Conservation (phyloP, 2,329 filamentous ascomycete genomes). For the Alternaria sp. region DNA sequence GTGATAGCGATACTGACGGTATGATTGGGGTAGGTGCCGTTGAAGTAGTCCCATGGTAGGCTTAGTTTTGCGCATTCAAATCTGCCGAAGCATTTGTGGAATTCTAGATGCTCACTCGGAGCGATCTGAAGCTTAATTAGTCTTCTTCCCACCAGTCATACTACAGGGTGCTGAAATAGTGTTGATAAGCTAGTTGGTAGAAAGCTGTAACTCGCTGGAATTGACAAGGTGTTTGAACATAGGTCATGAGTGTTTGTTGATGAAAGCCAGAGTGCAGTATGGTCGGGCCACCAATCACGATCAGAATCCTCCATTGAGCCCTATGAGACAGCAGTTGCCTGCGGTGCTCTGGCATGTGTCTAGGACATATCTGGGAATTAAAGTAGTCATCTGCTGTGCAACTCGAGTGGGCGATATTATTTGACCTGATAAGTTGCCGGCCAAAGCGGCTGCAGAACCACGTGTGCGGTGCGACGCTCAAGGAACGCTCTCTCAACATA, state of each 20-base stretch:
- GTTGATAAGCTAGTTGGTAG: not conserved
- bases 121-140: constrained; percentile 36
- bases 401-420: constrained; percentile 1
- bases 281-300: constrained; percentile 5
- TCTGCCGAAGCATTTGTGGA: constrained; percentile 41
- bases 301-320: not conserved
- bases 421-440: constrained; percentile 16
- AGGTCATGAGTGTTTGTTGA: not conserved
- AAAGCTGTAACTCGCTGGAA: not conserved
- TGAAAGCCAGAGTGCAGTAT: not conserved
- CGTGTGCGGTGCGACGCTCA: constrained; percentile 7
- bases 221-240: not conserved
- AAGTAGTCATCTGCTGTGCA: constrained; percentile 9
- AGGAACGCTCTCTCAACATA: constrained; percentile 25
- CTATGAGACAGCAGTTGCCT: not conserved
- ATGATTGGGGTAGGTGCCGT: constrained; percentile 41
- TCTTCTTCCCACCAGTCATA: not conserved
- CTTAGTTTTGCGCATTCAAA: constrained; percentile 50
- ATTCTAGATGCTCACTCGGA: constrained; percentile 37
- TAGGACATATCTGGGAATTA: not conserved
- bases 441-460: constrained; percentile 11
- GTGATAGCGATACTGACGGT: constrained; percentile 44
- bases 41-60: constrained; percentile 50
- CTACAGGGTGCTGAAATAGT: not conserved
- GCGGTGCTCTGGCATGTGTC: not conserved